phyloP scores from a whole-genome alignment of 768 basidiomycete genomes.

The Pholiota conissans region DNA sequence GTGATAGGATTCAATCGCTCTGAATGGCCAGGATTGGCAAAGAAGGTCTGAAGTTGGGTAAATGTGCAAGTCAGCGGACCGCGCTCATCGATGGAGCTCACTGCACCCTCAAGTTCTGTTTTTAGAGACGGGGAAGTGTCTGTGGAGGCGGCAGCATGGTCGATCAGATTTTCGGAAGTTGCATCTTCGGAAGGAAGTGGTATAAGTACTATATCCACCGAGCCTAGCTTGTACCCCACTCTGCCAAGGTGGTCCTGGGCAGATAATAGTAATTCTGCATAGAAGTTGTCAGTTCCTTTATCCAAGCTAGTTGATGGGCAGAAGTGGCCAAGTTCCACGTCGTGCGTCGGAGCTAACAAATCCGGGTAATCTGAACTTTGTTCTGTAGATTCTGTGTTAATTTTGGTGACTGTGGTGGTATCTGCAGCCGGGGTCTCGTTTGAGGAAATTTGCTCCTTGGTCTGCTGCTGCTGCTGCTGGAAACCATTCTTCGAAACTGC shows the following conservation, averaged over 20 bases:
- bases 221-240: not conserved
- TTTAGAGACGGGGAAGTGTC: not conserved
- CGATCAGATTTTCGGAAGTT: not conserved
- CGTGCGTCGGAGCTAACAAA: not conserved
- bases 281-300: not conserved
- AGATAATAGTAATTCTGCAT: not conserved
- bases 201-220: conserved; percentile 2
- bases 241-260: not conserved
- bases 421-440: too few relatives aligned
- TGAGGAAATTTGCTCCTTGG: too few relatives aligned
- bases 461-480: too few relatives aligned
- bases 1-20: not conserved
- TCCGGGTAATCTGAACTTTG: not conserved
- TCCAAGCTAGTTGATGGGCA: not conserved
- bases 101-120: not conserved
- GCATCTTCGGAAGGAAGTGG: conserved; percentile 1
- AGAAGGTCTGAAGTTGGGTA: not conserved
- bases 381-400: not conserved
- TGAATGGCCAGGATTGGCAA: not conserved
- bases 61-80: conserved; percentile 5
- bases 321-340: not conserved
- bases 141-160: not conserved
- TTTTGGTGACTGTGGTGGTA: not conserved
- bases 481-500: not conserved
- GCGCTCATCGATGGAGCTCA: conserved; percentile 27